Evolutionary conservation across 2,329 filamentous ascomycete species (phyloP), one percentile per base, ranked within the genome.

Genomic region (Ploettnerulaceae sp.): DNA sequence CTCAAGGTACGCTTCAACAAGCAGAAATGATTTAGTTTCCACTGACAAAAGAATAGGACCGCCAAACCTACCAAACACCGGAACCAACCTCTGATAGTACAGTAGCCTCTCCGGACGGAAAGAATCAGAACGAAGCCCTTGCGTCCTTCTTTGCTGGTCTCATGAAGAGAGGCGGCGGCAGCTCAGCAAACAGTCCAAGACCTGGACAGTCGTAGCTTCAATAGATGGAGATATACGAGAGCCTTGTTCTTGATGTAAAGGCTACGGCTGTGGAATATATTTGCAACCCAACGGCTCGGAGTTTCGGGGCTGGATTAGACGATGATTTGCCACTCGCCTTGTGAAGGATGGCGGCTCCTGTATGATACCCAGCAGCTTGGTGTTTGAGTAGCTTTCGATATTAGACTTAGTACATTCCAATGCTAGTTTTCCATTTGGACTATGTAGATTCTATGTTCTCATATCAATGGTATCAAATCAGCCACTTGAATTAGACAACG

Each of bases 1-100:
- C 73, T 95, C 51, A 90, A 89, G 79, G 88, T 91, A 69, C 61
- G 69, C 47, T 41, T 26, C 9, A 12, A 31, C n/a, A n/a, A n/a
- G n/a, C n/a, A n/a, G n/a, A n/a, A n/a, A n/a, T n/a, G n/a, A n/a
- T n/a, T n/a, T n/a, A n/a, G 31, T 33, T 9, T 15, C 34, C 36
- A 33, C 34, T 40, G 3, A 48, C 34, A 9, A 37, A 40, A 49
- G 21, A 9, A 22, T 36, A 66, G 63, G 64, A 66, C 29, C 63
- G 62, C 28, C 61, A 65, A 53, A 58, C 52, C 15, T 61, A 61
- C 31, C 56, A 59, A 45, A 61, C 52, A 11, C 61, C 62, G n/a
- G 64, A 60, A 33, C 58, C 61, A 36, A 59, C 58, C 47, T 55
- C 59, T 6, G 59, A 61, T 32, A 58, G 55, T 38, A 20, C 48